Evolutionary conservation across 148 eudicot genomes (phyloP), one percentile per base, ranked within the genome.

Genomic region (Chenopodium quinoa): DNA sequence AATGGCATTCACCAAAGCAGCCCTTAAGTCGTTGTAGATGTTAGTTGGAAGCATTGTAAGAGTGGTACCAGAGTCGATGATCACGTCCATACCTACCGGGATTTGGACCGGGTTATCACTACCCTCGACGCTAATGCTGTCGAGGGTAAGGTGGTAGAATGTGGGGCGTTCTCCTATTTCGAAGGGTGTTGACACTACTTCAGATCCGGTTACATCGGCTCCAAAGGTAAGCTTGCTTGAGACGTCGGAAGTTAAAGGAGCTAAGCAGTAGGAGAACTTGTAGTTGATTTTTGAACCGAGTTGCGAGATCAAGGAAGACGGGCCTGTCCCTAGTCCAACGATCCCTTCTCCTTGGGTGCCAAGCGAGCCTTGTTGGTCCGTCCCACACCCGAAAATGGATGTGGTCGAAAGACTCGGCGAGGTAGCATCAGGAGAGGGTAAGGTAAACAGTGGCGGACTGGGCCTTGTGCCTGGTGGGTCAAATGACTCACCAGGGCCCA

Each of bases 201-300:
- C 79, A 2, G 78, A 32, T 32, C 81, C 83, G 2, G 76, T 40
- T 16, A 81, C 85, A 58, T 78, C 78, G 5, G 48, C 69, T 62
- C 89, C 89, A 13, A 88, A 86, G 12, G 77, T 77, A 44, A 88
- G 72, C 71, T 84, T 88, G 19, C 89, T 82, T 8, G 75, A 82
- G 25, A 62, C 44, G 10, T 54, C 66, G 13, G 80, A 69, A 47
- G 80, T 23, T 1, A 52, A 20, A 10, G 87, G 82, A 52, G 86
- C 78, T 62, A 90, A 81, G 60, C 90, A 88, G 66, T 88, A 88
- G 4, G 90, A 83, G 75, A 90, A 88, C 65, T 80, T 90, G 50
- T 74, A 37, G 40, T 37, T 48, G 71, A 86, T 84, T 1, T 78
- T 52, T 32, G 82, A 70, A 23, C 88, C 80, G 7, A 86, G 76